Evolutionary conservation across 2,329 filamentous ascomycete genomes (phyloP).

Genomic region (Laburnicola sp.): DNA sequence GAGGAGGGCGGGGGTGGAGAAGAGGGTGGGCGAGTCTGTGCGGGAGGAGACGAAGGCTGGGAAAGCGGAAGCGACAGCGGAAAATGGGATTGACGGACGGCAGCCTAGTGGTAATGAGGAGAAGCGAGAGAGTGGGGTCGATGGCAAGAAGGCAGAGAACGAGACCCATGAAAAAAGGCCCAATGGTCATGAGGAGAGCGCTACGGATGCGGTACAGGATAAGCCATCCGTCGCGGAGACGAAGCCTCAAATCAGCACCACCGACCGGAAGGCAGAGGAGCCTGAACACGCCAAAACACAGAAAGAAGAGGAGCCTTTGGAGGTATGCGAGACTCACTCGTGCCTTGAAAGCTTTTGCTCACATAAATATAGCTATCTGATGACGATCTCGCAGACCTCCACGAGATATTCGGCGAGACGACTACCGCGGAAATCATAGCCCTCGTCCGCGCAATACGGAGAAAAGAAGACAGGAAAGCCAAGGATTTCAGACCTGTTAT

Average conservation of each 20-base stretch:
- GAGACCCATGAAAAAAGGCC: conserved; percentile 22
- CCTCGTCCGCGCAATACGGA: conserved; percentile 59
- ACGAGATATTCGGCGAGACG: conserved; percentile 56
- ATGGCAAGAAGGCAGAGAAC: conserved; percentile 13
- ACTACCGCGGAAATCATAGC: conserved; percentile 56
- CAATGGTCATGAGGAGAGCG: background rate
- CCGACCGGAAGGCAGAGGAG: background rate
- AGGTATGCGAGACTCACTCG: background rate
- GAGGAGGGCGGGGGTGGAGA: conserved; percentile 47
- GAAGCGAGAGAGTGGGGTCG: conserved; percentile 21
- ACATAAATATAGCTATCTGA: conserved; percentile 37
- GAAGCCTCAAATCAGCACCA: background rate
- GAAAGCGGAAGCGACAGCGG: conserved; percentile 19
- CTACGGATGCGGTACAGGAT: background rate
- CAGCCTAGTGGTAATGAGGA: conserved; percentile 21
- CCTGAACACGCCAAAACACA: background rate
- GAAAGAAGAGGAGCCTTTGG: conserved; percentile 1
- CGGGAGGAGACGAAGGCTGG: conserved; percentile 28
- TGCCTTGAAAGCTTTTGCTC: conserved; percentile 6
- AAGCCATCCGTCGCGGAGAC: conserved; percentile 1
- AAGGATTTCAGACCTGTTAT: conserved; percentile 58
- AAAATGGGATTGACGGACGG: conserved; percentile 16
- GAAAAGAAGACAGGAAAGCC: conserved; percentile 59
- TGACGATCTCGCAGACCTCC: conserved; percentile 44
- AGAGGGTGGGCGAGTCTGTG: conserved; percentile 35